Evolutionary conservation across 2,329 filamentous ascomycete species (phyloP), one percentile per base, ranked within the genome.

Genomic region (Bipolaris gigantea): DNA sequence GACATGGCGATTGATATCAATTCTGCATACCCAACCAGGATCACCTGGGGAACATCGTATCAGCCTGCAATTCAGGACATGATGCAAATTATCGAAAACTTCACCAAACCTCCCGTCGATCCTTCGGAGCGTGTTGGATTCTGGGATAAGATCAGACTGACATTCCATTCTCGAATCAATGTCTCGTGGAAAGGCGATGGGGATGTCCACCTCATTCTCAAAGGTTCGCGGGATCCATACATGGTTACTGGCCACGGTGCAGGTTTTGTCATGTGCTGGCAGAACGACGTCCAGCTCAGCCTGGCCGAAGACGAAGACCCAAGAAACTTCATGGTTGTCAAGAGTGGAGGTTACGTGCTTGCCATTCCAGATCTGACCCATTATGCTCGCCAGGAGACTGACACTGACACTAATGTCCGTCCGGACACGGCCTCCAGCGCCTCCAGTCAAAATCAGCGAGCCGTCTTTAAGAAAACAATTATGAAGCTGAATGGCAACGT

Each of bases 401-500:
- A 81, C 11, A 62, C 73, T 2, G 78, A 79, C 18, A 61, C 70
- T 6, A 71, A 83, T 86, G 48, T 79, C 81, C 42, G 84, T 85
- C 47, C 88, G 81, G 61, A 79, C 58, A 48, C 59, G 25, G 61
- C 85, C 30, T 78, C 83, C 2, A 84, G 82, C 46, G 83, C 85
- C 13, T 88, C 86, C 55, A 86, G 82, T 61, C 81, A 83, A 66
- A 89, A 86, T 64, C 84, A 88, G 33, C 86, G 88, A 2, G 89
- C 92, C n/a, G 81, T 87, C 0, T 99, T 99, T 81, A 96, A 96
- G 75, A 99, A 99, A 76, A 94, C 97, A 3, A 85, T 96, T 47
- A 97, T 99, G 93, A 99, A 99, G 75, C 81, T 99, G 11, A 97
- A 94, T 3, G 94, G 94, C 13, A 95, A 94, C 68, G 94, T 99